phyloP scores from a whole-genome alignment of 2,329 filamentous ascomycete genomes.

The Plenodomus lindquistii region DNA sequence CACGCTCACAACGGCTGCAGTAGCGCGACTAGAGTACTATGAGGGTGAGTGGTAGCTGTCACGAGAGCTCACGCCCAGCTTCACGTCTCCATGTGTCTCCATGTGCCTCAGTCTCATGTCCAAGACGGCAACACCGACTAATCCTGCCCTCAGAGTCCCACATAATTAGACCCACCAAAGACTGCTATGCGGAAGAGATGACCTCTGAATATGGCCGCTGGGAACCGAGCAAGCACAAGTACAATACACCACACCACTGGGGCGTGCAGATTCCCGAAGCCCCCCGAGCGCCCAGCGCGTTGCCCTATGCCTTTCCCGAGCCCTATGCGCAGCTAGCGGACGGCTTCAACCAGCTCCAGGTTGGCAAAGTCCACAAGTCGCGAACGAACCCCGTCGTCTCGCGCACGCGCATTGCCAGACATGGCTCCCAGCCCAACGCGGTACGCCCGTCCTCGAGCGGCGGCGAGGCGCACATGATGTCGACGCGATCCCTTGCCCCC shows the following conservation, averaged over 20 bases:
- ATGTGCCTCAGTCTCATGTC: constrained; percentile 1
- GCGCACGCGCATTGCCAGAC: constrained; percentile 41
- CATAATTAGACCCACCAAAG: constrained; percentile 21
- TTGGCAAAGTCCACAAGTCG: constrained; percentile 31
- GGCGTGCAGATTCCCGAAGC: constrained; percentile 25
- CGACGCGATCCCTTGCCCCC: constrained; percentile 28
- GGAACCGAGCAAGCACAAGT: constrained; percentile 37
- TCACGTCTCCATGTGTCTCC: constrained; percentile 7
- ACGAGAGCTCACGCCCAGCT: constrained; percentile 18
- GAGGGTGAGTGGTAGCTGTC: constrained; percentile 42
- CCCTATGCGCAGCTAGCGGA: constrained; percentile 26
- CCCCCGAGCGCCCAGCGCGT: constrained; percentile 21
- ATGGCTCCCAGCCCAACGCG: constrained; percentile 40
- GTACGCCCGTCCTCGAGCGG: constrained; percentile 39
- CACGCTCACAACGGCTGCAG: constrained; percentile 17
- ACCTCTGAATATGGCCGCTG: constrained; percentile 41
- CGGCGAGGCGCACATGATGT: constrained; percentile 31
- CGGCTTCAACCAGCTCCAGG: constrained; percentile 32
- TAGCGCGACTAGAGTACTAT: constrained; percentile 34
- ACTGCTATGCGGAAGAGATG: constrained; percentile 45
- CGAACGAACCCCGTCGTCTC: constrained; percentile 40
- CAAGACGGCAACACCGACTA: constrained; percentile 18
- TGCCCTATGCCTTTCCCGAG: constrained; percentile 35
- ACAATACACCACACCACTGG: constrained; percentile 33
- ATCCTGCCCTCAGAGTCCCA: constrained; percentile 26